Evolutionary conservation across 345 rosid genomes (phyloP).

Genomic region (Camelina neglecta): DNA sequence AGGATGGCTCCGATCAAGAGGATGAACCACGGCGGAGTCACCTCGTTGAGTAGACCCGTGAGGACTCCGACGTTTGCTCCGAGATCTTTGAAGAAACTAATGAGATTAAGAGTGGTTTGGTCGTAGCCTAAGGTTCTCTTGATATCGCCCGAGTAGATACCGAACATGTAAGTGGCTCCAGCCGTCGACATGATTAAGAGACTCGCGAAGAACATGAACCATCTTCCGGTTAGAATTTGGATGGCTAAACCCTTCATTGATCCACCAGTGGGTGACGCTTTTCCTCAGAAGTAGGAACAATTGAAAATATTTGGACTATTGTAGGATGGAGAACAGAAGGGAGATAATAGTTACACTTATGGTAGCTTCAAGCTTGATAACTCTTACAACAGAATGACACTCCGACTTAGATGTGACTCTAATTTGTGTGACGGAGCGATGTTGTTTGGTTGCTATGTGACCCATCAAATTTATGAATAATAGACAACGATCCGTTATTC

Average conservation of each 20-base stretch:
- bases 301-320: conserved; percentile 11
- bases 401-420: too few relatives aligned
- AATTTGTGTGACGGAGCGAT: too few relatives aligned
- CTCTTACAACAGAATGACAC: background rate
- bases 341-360: conserved; percentile 2
- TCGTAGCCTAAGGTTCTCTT: conserved; percentile 52
- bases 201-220: conserved; percentile 59
- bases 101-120: conserved; percentile 57
- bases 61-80: conserved; percentile 60
- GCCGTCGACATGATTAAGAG: conserved; percentile 53
- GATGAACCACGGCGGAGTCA: conserved; percentile 58
- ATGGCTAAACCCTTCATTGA: conserved; percentile 45
- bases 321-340: background rate
- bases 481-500: too few relatives aligned
- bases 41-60: conserved; percentile 54
- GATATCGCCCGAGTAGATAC: conserved; percentile 55
- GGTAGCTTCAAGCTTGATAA: background rate
- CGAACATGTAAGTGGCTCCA: conserved; percentile 61
- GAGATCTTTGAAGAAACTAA: conserved; percentile 60
- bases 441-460: too few relatives aligned
- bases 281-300: background rate
- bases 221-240: conserved; percentile 53
- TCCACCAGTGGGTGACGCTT: background rate
- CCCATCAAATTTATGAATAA: too few relatives aligned
- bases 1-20: conserved; percentile 52